These are phyloP conservation scores for Centella asiatica DNA, from an alignment of 129 eudicot genomes.

Conservation along the genomic window DNA sequence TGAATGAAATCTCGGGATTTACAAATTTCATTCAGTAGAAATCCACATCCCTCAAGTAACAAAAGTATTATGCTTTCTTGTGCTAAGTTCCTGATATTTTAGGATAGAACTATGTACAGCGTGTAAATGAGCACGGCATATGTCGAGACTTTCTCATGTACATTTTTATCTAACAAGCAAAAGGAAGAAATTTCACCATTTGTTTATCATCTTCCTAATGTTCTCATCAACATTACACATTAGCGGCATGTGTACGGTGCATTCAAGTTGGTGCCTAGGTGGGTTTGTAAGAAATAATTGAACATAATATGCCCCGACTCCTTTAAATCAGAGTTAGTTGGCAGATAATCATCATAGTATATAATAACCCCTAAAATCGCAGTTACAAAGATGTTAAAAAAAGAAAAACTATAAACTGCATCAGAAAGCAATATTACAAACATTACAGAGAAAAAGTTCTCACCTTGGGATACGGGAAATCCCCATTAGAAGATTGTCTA, in stretches of 20 bases:
- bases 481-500: slow-evolving; percentile 10
- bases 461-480: slow-evolving; percentile 30
- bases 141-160: too few relatives aligned
- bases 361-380: neutral
- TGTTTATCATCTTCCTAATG: neutral
- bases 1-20: too few relatives aligned
- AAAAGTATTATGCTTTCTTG: neutral
- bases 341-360: neutral
- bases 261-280: too few relatives aligned
- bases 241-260: too few relatives aligned
- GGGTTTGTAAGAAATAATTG: too few relatives aligned
- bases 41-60: too few relatives aligned
- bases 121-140: neutral
- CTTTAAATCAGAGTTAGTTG: neutral
- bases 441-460: slow-evolving; percentile 7
- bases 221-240: neutral
- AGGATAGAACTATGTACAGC: neutral
- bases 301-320: neutral
- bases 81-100: neutral
- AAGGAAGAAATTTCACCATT: neutral
- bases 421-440: slow-evolving; percentile 1
- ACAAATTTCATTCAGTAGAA: too few relatives aligned
- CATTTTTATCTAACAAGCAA: neutral
- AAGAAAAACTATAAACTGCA: neutral
- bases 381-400: neutral